Conservation (phyloP, 164 flowering plant species). For the Magnolia kwangsiensis region DNA sequence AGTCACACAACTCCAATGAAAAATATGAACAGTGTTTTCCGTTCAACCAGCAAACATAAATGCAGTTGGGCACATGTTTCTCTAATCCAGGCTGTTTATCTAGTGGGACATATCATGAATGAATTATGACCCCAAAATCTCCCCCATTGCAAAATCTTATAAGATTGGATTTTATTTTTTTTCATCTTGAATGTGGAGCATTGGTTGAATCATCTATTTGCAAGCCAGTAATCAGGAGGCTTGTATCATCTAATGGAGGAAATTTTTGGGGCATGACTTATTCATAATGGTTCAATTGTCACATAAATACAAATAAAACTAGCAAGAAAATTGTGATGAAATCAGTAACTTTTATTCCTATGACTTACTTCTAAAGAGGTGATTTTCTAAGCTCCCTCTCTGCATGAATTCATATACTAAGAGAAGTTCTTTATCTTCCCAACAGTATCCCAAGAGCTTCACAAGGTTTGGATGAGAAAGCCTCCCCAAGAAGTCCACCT, state of each 20-base stretch:
- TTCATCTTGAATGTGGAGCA: neutral
- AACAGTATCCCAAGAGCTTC: constrained; percentile 73
- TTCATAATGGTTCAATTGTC: neutral
- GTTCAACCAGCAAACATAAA: too few species aligned
- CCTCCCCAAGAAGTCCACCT: constrained; percentile 72
- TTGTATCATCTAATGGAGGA: neutral
- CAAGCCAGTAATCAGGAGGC: too few species aligned
- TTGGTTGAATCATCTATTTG: neutral
- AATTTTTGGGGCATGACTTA: neutral
- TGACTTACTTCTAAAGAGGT: constrained; percentile 77
- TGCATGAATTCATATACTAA: constrained; percentile 85
- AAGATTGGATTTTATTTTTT: too few species aligned
- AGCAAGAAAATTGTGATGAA: neutral
- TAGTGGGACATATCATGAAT: neutral
- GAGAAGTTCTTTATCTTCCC: constrained; percentile 68
- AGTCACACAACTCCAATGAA: too few species aligned
- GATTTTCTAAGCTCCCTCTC: constrained; percentile 86
- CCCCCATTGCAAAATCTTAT: too few species aligned
- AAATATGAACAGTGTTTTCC: too few species aligned
- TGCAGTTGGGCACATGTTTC: too few species aligned
- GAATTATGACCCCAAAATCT: too few species aligned
- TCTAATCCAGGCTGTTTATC: neutral
- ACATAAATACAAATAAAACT: neutral
- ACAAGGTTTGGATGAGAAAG: constrained; percentile 88
- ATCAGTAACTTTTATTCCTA: neutral